Percentiles rank a stretch among this genome's conserved stretches.
Evolutionary conservation across 371 early-diverging fungal species (phyloP).

Genomic region (Rhizopus arrhizus): DNA sequence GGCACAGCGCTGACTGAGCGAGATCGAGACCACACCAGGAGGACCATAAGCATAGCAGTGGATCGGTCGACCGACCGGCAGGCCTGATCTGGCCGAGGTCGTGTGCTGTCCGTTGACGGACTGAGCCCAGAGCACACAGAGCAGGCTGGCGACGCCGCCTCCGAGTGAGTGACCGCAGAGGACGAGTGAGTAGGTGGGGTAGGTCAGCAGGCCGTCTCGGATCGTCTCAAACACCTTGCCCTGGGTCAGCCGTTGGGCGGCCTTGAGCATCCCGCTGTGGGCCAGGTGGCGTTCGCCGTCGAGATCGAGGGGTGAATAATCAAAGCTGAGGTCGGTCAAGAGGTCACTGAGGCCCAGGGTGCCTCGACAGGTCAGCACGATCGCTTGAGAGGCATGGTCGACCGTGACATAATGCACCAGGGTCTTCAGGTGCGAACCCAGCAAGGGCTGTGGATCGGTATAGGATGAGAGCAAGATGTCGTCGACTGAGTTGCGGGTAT

Average conservation of each 20-base stretch:
- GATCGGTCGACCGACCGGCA: conserved; percentile 73
- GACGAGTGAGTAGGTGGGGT: conserved; percentile 76
- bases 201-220: conserved; percentile 61
- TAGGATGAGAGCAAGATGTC: conserved; percentile 74
- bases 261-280: conserved; percentile 80
- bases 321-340: conserved; percentile 84
- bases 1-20: conserved; percentile 67
- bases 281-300: conserved; percentile 50
- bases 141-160: conserved; percentile 75
- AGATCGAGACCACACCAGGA: conserved; percentile 70
- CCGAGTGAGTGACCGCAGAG: conserved; percentile 83
- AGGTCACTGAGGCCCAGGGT: conserved; percentile 88
- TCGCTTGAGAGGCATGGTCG: conserved; percentile 73
- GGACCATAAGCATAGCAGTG: conserved; percentile 79
- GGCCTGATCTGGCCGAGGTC: conserved; percentile 61
- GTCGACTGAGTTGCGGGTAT: conserved; percentile 66
- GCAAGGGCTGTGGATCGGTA: conserved; percentile 44
- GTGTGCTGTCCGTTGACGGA: neutral
- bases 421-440: conserved; percentile 61
- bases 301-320: conserved; percentile 69
- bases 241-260: conserved; percentile 68
- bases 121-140: conserved; percentile 73
- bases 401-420: conserved; percentile 85
- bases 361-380: conserved; percentile 91
- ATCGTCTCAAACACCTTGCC: conserved; percentile 72